Conservation (phyloP, 805 yeast species). For the Starmerella ratchasimensis region DNA sequence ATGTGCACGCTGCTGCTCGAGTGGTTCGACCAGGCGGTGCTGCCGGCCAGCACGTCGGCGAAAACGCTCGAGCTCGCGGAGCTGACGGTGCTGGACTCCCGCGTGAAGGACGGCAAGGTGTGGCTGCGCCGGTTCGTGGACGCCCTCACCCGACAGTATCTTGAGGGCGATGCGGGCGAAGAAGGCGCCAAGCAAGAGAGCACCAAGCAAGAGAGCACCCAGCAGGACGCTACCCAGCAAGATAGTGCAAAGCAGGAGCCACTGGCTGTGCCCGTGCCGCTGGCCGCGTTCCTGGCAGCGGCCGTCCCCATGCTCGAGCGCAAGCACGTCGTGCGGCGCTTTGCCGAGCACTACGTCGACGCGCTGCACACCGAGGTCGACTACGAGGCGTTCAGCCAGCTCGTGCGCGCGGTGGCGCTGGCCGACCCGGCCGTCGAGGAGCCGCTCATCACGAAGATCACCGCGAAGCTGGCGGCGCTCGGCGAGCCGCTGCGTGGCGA, state of each 20-base stretch:
- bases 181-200: neutral
- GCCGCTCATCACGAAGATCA: constrained; percentile 3
- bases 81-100: constrained; percentile 12
- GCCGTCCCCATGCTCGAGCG: constrained; percentile 9
- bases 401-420: constrained; percentile 7
- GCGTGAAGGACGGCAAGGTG: constrained; percentile 10
- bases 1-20: constrained; percentile 12
- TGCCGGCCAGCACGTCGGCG: constrained; percentile 3
- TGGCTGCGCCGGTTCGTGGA: constrained; percentile 15
- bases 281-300: constrained; percentile 12
- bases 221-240: neutral
- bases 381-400: constrained; percentile 11
- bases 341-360: constrained; percentile 4
- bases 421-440: constrained; percentile 8
- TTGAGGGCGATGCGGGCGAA: neutral
- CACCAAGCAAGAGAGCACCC: neutral
- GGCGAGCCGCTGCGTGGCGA: constrained; percentile 1
- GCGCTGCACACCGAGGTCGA: constrained; percentile 12
- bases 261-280: constrained; percentile 5
- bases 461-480: neutral
- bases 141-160: constrained; percentile 6
- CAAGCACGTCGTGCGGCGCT: constrained; percentile 2
- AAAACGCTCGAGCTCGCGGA: constrained; percentile 13
- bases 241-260: too few species aligned
- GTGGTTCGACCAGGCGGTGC: constrained; percentile 12